Evolutionary conservation across 495 filamentous ascomycete genomes (phyloP).

Genomic region (Penicillium macrosclerotiorum): DNA sequence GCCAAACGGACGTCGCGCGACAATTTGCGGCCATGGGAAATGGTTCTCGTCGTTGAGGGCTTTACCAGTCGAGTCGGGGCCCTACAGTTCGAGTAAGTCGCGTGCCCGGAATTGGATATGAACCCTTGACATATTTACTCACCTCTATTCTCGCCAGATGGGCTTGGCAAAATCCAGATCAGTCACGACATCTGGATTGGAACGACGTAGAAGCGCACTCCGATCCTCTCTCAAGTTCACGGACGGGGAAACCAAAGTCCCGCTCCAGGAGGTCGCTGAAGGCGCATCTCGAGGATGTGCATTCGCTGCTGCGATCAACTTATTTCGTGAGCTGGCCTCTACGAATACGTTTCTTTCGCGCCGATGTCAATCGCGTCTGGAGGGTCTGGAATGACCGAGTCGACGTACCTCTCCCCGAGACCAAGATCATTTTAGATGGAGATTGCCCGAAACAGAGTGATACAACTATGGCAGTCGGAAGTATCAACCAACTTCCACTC

Average conservation of each 20-base stretch:
- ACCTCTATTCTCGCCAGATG: slow-evolving; percentile 62
- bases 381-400: slow-evolving; percentile 53
- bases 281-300: slow-evolving; percentile 69
- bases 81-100: slow-evolving; percentile 86
- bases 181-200: slow-evolving; percentile 65
- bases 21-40: slow-evolving; percentile 85
- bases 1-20: slow-evolving; percentile 67
- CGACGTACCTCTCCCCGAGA: slow-evolving; percentile 44
- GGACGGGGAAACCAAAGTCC: slow-evolving; percentile 24
- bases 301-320: slow-evolving; percentile 71
- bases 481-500: slow-evolving; percentile 58
- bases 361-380: slow-evolving; percentile 70
- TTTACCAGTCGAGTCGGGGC: slow-evolving; percentile 85
- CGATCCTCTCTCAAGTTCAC: slow-evolving; percentile 6
- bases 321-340: slow-evolving; percentile 84
- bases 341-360: slow-evolving; percentile 72
- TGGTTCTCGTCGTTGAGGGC: slow-evolving; percentile 82
- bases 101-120: neutral
- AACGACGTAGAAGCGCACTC: slow-evolving; percentile 33
- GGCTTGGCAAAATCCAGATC: slow-evolving; percentile 84
- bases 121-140: neutral
- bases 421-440: slow-evolving; percentile 57
- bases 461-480: slow-evolving; percentile 15
- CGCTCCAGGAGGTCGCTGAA: slow-evolving; percentile 58
- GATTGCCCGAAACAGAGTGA: slow-evolving; percentile 17